Conservation (phyloP, 805 yeast species). For the Kazachstania psychrophila region DNA sequence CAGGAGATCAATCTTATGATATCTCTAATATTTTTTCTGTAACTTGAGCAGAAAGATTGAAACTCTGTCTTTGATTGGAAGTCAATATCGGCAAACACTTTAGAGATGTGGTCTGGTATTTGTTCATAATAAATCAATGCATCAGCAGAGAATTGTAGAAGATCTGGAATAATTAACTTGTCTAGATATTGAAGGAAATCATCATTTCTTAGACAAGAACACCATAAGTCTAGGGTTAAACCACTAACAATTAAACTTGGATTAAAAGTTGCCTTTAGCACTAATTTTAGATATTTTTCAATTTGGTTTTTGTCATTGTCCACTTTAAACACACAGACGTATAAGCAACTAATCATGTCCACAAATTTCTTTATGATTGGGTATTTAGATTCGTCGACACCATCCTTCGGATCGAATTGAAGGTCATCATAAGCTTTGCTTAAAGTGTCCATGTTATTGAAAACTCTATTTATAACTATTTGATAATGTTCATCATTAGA, state of each 20-base stretch:
- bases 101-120: slow-evolving; percentile 55
- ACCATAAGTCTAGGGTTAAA: slow-evolving; percentile 88
- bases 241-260: slow-evolving; percentile 87
- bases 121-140: slow-evolving; percentile 68
- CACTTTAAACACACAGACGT: slow-evolving; percentile 49
- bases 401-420: slow-evolving; percentile 47
- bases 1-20: slow-evolving; percentile 83
- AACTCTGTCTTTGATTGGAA: slow-evolving; percentile 82
- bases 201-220: slow-evolving; percentile 75
- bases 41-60: slow-evolving; percentile 65
- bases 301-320: slow-evolving; percentile 44
- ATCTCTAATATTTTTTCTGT: slow-evolving; percentile 79
- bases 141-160: slow-evolving; percentile 69
- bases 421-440: slow-evolving; percentile 49
- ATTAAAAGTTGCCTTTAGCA: slow-evolving; percentile 71
- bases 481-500: slow-evolving; percentile 58
- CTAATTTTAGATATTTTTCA: slow-evolving; percentile 58
- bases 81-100: slow-evolving; percentile 67
- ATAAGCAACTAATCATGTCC: slow-evolving; percentile 57
- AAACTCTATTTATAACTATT: slow-evolving; percentile 69
- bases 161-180: slow-evolving; percentile 46
- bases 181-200: slow-evolving; percentile 44
- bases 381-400: slow-evolving; percentile 70
- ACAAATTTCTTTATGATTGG: slow-evolving; percentile 81
- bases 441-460: slow-evolving; percentile 68